A percentile compares a stretch with the other conserved stretches of the same genome.
phyloP scores from a whole-genome alignment of 371 early-diverging fungal genomes.

The Actinomortierella ambigua region DNA sequence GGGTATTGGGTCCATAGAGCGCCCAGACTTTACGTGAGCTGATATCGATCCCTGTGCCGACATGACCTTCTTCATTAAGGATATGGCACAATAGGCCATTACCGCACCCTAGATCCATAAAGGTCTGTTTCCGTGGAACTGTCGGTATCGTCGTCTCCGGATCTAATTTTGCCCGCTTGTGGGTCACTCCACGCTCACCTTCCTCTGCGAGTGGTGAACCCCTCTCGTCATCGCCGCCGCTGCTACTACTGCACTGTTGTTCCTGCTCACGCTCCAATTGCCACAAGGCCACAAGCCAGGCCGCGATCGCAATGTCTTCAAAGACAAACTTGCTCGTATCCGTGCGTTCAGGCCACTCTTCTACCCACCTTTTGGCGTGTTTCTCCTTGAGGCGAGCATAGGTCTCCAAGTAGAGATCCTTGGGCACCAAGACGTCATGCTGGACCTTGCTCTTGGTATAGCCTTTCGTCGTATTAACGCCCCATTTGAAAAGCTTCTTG shows the following conservation, averaged over 20 bases:
- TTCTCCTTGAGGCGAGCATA: slow-evolving; percentile 70
- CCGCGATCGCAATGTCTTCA: slow-evolving; percentile 87
- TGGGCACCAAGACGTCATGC: slow-evolving; percentile 74
- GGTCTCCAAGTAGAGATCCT: slow-evolving; percentile 64
- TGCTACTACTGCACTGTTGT: neutral
- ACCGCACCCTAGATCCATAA: slow-evolving; percentile 94
- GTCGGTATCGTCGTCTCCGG: too few relatives aligned
- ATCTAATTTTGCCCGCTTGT: neutral
- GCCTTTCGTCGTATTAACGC: slow-evolving; percentile 71
- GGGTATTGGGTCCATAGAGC: slow-evolving; percentile 38
- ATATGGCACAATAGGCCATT: slow-evolving; percentile 87
- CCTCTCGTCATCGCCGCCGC: neutral
- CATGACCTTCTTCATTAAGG: slow-evolving; percentile 77
- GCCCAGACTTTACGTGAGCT: slow-evolving; percentile 82
- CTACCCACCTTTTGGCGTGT: slow-evolving; percentile 63
- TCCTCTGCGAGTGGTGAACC: neutral
- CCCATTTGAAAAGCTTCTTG: slow-evolving; percentile 81
- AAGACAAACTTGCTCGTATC: slow-evolving; percentile 85
- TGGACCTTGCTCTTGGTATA: slow-evolving; percentile 69
- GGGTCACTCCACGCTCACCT: neutral
- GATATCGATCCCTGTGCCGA: slow-evolving; percentile 84
- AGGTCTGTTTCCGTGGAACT: slow-evolving; percentile 52
- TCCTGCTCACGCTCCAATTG: slow-evolving; percentile 49
- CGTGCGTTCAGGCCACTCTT: slow-evolving; percentile 78
- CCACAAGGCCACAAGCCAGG: slow-evolving; percentile 82